Percentiles rank a stretch among this genome's conserved stretches.
These are phyloP conservation scores for Takakia lepidozioides DNA, from an alignment of 225 moss, liverwort and hornwort species.

Conservation along the genomic window DNA sequence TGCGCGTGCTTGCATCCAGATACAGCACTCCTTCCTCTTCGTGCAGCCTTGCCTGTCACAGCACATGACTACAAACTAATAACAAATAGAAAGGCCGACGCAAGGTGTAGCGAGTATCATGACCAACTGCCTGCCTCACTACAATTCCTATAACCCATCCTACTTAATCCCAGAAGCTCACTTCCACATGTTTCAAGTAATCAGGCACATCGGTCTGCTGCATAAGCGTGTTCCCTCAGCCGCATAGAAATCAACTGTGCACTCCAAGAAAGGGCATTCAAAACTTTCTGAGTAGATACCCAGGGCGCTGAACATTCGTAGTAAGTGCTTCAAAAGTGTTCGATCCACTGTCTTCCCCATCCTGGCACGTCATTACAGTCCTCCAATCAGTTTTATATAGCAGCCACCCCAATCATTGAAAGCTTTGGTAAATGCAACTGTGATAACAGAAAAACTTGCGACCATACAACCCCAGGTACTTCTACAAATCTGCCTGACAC, in stretches of 20 bases:
- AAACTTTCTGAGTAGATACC: slow-evolving; percentile 96
- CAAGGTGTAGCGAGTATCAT: too few species aligned
- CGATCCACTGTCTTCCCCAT: slow-evolving; percentile 99
- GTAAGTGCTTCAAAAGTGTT: slow-evolving; percentile 87
- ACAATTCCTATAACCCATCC: too few species aligned
- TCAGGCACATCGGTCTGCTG: slow-evolving; percentile 99
- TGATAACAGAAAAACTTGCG: too few species aligned
- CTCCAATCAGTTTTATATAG: too few species aligned
- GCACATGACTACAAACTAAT: too few species aligned
- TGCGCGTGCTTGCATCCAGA: slow-evolving; percentile 88
- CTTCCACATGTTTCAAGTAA: slow-evolving; percentile 97
- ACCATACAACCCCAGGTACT: too few species aligned
- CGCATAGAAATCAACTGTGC: slow-evolving; percentile 88
- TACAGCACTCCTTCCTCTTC: slow-evolving; percentile 97
- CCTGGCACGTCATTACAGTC: slow-evolving; percentile 29
- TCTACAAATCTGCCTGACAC: too few species aligned
- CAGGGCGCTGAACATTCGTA: slow-evolving; percentile 95
- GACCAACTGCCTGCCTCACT: too few species aligned
- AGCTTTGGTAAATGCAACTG: too few species aligned
- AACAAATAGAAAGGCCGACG: too few species aligned
- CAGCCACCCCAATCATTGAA: too few species aligned
- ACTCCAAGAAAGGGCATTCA: slow-evolving; percentile 93
- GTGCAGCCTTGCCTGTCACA: slow-evolving; percentile 57
- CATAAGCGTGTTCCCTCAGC: slow-evolving; percentile 97
- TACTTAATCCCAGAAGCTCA: slow-evolving; percentile 7